These are phyloP conservation scores for Penicillium sp. DNA, from an alignment of 2,329 filamentous ascomycete species.

Conservation along the genomic window DNA sequence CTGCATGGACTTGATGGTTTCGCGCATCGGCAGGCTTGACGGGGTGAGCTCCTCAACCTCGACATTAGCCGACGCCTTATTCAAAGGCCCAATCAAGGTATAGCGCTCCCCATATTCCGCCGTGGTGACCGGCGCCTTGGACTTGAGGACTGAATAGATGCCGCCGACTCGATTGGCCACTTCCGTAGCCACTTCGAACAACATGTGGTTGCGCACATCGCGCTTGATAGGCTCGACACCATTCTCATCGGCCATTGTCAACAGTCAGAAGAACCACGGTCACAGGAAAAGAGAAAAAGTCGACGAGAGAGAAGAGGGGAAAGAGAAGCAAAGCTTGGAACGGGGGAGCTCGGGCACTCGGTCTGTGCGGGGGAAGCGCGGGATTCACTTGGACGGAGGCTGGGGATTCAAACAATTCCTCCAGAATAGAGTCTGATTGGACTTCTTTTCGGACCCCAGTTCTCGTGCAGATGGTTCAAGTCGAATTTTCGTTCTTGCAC, in stretches of 20 bases:
- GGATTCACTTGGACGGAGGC: slow-evolving; percentile 2
- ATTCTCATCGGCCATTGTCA: slow-evolving; percentile 75
- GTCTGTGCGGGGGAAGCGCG: slow-evolving; percentile 22
- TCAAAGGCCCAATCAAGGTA: slow-evolving; percentile 89
- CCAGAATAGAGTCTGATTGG: too few species aligned
- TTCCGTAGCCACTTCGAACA: slow-evolving; percentile 95
- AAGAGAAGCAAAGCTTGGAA: slow-evolving; percentile 8
- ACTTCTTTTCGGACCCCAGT: neutral
- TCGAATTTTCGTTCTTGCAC: too few species aligned
- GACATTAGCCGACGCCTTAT: slow-evolving; percentile 87
- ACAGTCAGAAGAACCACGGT: slow-evolving; percentile 55
- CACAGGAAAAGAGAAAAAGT: slow-evolving; percentile 47
- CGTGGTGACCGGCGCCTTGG: slow-evolving; percentile 94
- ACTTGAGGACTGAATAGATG: slow-evolving; percentile 99
- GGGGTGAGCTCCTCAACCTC: slow-evolving; percentile 93
- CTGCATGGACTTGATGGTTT: slow-evolving; percentile 87
- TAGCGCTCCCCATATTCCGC: slow-evolving; percentile 98
- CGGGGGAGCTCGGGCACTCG: slow-evolving; percentile 17
- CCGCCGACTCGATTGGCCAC: slow-evolving; percentile 97
- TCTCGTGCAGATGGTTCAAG: neutral
- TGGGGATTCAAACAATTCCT: neutral
- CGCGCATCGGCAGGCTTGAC: slow-evolving; percentile 67
- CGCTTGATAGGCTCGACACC: slow-evolving; percentile 48
- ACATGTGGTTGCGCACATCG: slow-evolving; percentile 89
- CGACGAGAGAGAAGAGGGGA: slow-evolving; percentile 10